Conservation (phyloP, 2,329 filamentous ascomycete species). For the Myrmaecium sp. region DNA sequence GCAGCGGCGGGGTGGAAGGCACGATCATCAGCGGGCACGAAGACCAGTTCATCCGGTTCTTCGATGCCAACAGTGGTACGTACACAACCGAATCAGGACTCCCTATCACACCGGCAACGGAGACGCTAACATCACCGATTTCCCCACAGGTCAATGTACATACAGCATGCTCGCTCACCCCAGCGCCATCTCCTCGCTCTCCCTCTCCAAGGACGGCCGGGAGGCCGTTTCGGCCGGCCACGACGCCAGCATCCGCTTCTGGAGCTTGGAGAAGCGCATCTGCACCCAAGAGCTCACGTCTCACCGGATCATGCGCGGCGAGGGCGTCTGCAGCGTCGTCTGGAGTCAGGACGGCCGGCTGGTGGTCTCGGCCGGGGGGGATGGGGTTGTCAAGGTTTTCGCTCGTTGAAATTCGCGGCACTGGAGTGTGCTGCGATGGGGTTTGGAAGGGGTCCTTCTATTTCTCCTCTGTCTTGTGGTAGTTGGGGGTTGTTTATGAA, state of each 20-base stretch:
- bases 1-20: constrained; percentile 60
- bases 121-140: neutral
- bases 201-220: constrained; percentile 78
- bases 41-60: constrained; percentile 90
- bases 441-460: neutral
- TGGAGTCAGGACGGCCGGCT: constrained; percentile 93
- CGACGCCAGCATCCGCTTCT: constrained; percentile 89
- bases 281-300: constrained; percentile 92
- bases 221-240: constrained; percentile 94
- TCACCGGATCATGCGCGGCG: constrained; percentile 86
- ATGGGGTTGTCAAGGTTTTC: constrained; percentile 94
- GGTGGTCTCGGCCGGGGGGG: constrained; percentile 86
- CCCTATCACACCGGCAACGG: neutral
- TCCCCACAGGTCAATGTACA: constrained; percentile 72
- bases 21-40: constrained; percentile 94
- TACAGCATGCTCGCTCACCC: constrained; percentile 98
- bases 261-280: constrained; percentile 86
- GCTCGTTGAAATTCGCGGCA: too few species aligned
- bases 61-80: constrained; percentile 96
- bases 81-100: constrained; percentile 10
- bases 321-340: constrained; percentile 83
- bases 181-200: constrained; percentile 78
- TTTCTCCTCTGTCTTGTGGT: too few species aligned
- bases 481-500: too few species aligned
- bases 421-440: constrained; percentile 4